Evolutionary conservation across 306 rosid genomes (phyloP), one percentile per base, ranked within the genome.

Genomic region (Sicyos edulis): DNA sequence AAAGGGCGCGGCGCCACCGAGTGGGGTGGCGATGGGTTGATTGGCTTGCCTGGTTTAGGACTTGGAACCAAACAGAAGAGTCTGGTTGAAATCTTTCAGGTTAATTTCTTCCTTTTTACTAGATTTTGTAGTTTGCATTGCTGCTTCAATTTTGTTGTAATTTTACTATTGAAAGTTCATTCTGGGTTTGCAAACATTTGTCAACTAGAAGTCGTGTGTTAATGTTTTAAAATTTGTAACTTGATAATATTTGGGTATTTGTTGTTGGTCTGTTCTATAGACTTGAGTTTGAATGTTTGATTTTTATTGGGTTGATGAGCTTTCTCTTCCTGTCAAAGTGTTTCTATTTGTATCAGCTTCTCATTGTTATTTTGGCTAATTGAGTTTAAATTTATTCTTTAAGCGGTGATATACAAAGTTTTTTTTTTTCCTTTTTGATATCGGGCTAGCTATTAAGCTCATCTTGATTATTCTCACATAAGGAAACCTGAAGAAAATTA

Each of bases 41-140:
- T 89, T 79, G 97, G 97, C 67, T 80, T 89, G 80, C 91, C 95
- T 16, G 83, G 95, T 80, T 75, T 92, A 21, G 97, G 96, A 37
- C 95, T 88, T 74, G 84, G 92, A 71, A 85, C 73, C 89, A 88
- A 88, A 80, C 96, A 88, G 32, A 92, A 87, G 77, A 92, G 96
- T 75, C 83, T 90, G 74, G 97, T 95, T 15, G 96, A 93, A 76
- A 88, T 88, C 75, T 90, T 93, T 74, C 97, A 93, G 99, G 99
- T 93, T 78, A 76, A 71, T 76, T 75, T 26, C 66, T 73, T 73
- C 51, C 75, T 73, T 61, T 8, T 63, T 70, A 9, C 37, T 24
- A 6, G 11, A 20, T 66, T 66, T 20, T 62, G 1, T 62, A 2
- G n/a, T 37, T 34, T 62, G 13, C 14, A n/a, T 34, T 34, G 21